These are phyloP conservation scores for Obelidium mucronatum DNA, from an alignment of 192 early-diverging fungal species.

Conservation along the genomic window DNA sequence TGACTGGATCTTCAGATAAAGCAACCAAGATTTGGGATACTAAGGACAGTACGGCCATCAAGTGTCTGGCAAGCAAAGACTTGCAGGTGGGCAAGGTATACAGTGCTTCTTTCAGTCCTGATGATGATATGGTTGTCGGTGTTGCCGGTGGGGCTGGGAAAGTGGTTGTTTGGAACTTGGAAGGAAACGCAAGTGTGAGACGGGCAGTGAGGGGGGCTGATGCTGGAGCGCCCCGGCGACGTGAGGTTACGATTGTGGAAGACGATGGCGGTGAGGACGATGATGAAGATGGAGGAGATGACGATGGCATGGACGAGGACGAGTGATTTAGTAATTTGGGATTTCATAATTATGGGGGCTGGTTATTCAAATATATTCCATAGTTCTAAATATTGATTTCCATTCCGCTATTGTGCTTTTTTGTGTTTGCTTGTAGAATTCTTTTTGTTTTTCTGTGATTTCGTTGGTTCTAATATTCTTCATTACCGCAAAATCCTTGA, in stretches of 20 bases:
- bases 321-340: background rate
- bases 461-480: background rate
- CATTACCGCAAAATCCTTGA: background rate
- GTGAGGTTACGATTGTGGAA: constrained; percentile 22
- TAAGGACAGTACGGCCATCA: constrained; percentile 70
- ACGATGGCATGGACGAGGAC: constrained; percentile 36
- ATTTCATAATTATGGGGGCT: background rate
- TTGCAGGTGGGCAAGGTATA: constrained; percentile 87
- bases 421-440: background rate
- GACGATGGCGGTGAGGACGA: constrained; percentile 33
- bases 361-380: background rate
- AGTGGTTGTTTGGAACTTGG: constrained; percentile 92
- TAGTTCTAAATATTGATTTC: background rate
- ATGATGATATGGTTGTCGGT: constrained; percentile 89
- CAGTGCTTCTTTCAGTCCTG: constrained; percentile 84
- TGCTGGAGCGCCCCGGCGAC: background rate
- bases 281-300: constrained; percentile 6
- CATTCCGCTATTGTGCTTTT: background rate
- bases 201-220: constrained; percentile 35
- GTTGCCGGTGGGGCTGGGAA: constrained; percentile 91
- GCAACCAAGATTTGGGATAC: constrained; percentile 94
- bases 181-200: constrained; percentile 84
- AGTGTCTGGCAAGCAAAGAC: constrained; percentile 85
- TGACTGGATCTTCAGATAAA: constrained; percentile 93
- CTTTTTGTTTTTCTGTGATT: too few relatives aligned